These are phyloP conservation scores for Heteromeles arbutifolia DNA, from an alignment of 306 rosid species.

Conservation along the genomic window DNA sequence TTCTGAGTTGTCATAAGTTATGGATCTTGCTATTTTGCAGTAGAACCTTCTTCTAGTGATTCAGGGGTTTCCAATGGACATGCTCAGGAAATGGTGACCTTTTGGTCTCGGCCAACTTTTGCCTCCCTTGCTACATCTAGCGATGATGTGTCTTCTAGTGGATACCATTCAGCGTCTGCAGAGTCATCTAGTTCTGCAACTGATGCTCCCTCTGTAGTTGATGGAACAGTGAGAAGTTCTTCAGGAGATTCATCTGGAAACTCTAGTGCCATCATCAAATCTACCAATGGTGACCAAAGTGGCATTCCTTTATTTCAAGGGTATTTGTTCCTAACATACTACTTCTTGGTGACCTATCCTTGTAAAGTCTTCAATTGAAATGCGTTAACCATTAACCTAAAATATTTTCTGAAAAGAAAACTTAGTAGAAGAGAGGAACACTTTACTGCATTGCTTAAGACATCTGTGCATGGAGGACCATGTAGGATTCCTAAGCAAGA, in stretches of 20 bases:
- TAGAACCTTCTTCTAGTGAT: constrained; percentile 42
- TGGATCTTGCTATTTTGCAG: constrained; percentile 36
- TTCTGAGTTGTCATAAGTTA: neutral
- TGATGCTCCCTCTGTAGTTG: constrained; percentile 23
- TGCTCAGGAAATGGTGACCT: constrained; percentile 34
- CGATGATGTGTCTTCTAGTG: constrained; percentile 27
- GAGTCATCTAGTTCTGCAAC: constrained; percentile 36
- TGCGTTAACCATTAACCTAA: neutral
- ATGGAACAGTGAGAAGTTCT: constrained; percentile 26
- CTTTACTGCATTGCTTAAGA: neutral
- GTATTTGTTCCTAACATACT: constrained; percentile 41
- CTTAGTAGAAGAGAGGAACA: neutral
- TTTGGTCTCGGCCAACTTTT: constrained; percentile 32
- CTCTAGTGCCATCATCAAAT: constrained; percentile 28
- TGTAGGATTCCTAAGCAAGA: neutral
- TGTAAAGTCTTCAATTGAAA: constrained; percentile 1
- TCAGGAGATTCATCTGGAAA: constrained; percentile 26
- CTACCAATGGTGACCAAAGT: constrained; percentile 37
- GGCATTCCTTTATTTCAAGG: constrained; percentile 80
- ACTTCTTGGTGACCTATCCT: neutral
- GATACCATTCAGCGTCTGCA: constrained; percentile 21
- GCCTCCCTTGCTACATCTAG: constrained; percentile 27
- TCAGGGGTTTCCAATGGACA: constrained; percentile 23
- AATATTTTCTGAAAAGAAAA: neutral
- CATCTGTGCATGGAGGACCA: neutral